Evolutionary conservation across 768 basidiomycete genomes (phyloP), one percentile per base, ranked within the genome.

Genomic region (Collybia sp.): DNA sequence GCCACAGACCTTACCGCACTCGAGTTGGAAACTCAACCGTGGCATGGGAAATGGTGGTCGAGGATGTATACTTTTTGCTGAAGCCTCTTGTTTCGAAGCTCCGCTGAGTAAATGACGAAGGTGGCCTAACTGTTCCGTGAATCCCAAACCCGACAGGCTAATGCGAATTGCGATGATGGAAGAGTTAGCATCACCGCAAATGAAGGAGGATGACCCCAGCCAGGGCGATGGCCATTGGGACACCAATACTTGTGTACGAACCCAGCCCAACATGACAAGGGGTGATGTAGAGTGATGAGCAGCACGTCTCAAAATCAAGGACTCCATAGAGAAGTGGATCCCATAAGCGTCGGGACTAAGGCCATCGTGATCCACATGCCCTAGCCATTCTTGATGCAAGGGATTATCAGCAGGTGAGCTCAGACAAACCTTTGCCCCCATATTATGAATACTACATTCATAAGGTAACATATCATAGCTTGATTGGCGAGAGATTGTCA

Each of bases 171-270:
- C 74, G 15, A 86, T 40, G 11, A 82, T 66, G 10, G 85, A 72
- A 9, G 74, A 68, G 56, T 82, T 82, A 8, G 80, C 75, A 54
- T 84, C 83, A 17, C 76, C 79, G 11, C 63, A 50, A 37, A 83
- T 58, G 53, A 82, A 79, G 0, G 73, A 65, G 16, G 74, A 66
- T 2, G 71, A 60, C 30, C 62, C 62, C 25, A 83, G 61, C 68
- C 76, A 76, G n/a, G 75, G 76, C 35, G 72, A 59, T 8, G 83
- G 80, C 84, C 83, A 88, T 58, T 82, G 79, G 2, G 73, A 73
- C 16, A 71, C 60, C 17, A 85, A 60, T 1, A 66, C 58, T 40
- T 72, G 62, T 18, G 77, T 49, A 30, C 66, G 52, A 12, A 74
- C 44, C 4, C 64, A 58, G 17, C 72, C 71, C 12, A 82, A 48